Conservation (phyloP, 208 protist genomes). For the Acanthamoeba lenticulata region DNA sequence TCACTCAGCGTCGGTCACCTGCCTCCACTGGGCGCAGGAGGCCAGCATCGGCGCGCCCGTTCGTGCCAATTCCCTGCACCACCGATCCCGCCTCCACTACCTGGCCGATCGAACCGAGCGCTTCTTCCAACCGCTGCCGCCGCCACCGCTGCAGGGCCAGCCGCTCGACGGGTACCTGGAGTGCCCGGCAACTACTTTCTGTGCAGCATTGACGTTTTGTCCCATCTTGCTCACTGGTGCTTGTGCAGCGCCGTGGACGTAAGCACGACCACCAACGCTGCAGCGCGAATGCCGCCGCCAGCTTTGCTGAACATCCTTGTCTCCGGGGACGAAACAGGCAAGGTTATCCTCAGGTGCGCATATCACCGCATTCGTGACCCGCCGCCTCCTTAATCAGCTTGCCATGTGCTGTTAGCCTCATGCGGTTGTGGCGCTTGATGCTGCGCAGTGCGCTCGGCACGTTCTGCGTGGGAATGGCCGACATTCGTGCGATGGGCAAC, state of each 20-base stretch:
- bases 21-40: slow-evolving; percentile 45
- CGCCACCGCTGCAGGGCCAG: background rate
- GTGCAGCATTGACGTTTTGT: background rate
- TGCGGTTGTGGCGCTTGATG: background rate
- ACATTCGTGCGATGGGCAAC: slow-evolving; percentile 16
- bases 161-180: background rate
- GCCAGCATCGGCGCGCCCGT: background rate
- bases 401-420: background rate
- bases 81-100: background rate
- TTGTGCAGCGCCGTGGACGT: background rate
- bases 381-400: background rate
- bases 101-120: background rate
- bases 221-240: background rate
- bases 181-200: background rate
- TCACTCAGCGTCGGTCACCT: slow-evolving; percentile 21
- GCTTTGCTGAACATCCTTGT: slow-evolving; percentile 26
- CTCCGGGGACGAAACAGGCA: slow-evolving; percentile 11
- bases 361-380: background rate
- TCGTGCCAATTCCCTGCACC: background rate
- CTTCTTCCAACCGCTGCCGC: background rate
- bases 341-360: background rate
- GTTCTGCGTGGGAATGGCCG: slow-evolving; percentile 32
- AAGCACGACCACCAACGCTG: background rate
- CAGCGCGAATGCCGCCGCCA: slow-evolving; percentile 9
- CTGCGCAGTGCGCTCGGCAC: slow-evolving; percentile 6